phyloP scores from a whole-genome alignment of 2,329 filamentous ascomycete species.

The Zymoseptoria pseudotritici region DNA sequence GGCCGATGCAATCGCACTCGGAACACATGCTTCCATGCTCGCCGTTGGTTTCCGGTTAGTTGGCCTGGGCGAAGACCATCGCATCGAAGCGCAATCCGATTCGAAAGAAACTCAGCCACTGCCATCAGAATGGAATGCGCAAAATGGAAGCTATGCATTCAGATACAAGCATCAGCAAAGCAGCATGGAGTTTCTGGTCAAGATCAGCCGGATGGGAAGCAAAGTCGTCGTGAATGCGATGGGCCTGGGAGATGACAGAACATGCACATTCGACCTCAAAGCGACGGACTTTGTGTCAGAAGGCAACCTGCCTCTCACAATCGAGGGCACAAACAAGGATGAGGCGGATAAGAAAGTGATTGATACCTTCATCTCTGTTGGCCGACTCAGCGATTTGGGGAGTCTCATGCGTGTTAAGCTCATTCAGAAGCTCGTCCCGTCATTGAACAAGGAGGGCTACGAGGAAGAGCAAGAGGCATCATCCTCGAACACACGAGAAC shows the following conservation, averaged over 20 bases:
- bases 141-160: constrained; percentile 65
- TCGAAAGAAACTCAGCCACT: constrained; percentile 52
- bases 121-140: constrained; percentile 72
- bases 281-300: constrained; percentile 67
- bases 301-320: constrained; percentile 46
- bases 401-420: constrained; percentile 67
- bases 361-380: constrained; percentile 65
- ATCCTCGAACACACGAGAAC: constrained; percentile 8
- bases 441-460: constrained; percentile 70
- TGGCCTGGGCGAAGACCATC: constrained; percentile 77
- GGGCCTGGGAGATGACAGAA: constrained; percentile 72
- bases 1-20: constrained; percentile 76
- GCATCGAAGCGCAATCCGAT: constrained; percentile 38
- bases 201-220: constrained; percentile 70
- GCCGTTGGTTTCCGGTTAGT: constrained; percentile 73
- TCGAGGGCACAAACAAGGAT: constrained; percentile 24
- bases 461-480: constrained; percentile 45
- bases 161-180: constrained; percentile 82
- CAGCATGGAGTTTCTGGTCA: constrained; percentile 74
- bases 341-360: constrained; percentile 39
- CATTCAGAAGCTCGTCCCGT: constrained; percentile 75
- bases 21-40: constrained; percentile 75
- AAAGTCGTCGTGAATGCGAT: constrained; percentile 80
- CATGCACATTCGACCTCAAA: constrained; percentile 66
- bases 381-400: constrained; percentile 61